phyloP scores from a whole-genome alignment of 2,329 filamentous ascomycete genomes.

The Xylariaceae sp. region DNA sequence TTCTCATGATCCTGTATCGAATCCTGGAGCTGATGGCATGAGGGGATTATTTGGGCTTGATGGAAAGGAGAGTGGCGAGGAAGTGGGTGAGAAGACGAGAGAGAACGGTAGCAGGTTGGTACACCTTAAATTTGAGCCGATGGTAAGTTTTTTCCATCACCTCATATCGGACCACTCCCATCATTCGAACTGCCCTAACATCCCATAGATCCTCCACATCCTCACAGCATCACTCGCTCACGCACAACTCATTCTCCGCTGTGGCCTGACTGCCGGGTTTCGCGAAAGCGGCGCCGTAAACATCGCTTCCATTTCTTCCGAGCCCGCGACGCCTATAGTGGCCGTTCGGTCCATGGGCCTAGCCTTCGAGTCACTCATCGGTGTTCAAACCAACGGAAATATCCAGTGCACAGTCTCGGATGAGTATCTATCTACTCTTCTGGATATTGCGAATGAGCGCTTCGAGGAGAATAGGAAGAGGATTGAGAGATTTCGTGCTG shows the following conservation, averaged over 20 bases:
- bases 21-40: slow-evolving; percentile 21
- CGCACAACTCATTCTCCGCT: slow-evolving; percentile 72
- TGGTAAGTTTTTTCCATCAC: slow-evolving; percentile 58
- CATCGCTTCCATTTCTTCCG: slow-evolving; percentile 40
- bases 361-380: slow-evolving; percentile 77
- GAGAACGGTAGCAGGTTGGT: slow-evolving; percentile 49
- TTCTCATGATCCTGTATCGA: slow-evolving; percentile 69
- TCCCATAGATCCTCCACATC: slow-evolving; percentile 77
- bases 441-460: slow-evolving; percentile 70
- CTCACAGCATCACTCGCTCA: slow-evolving; percentile 72
- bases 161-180: background rate
- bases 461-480: slow-evolving; percentile 68
- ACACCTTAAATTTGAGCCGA: slow-evolving; percentile 91
- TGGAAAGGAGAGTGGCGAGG: slow-evolving; percentile 13
- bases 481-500: slow-evolving; percentile 61
- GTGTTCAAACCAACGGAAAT: slow-evolving; percentile 45
- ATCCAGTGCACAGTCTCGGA: slow-evolving; percentile 56
- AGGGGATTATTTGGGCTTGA: background rate
- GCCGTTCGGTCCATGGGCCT: slow-evolving; percentile 83
- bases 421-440: slow-evolving; percentile 64
- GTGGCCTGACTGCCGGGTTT: slow-evolving; percentile 79
- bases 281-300: slow-evolving; percentile 85
- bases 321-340: slow-evolving; percentile 64
- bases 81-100: slow-evolving; percentile 32
- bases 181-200: background rate